These are phyloP conservation scores for Phalaenopsis hybrid DNA, from an alignment of 116 monocot genomes.

Conservation along the genomic window DNA sequence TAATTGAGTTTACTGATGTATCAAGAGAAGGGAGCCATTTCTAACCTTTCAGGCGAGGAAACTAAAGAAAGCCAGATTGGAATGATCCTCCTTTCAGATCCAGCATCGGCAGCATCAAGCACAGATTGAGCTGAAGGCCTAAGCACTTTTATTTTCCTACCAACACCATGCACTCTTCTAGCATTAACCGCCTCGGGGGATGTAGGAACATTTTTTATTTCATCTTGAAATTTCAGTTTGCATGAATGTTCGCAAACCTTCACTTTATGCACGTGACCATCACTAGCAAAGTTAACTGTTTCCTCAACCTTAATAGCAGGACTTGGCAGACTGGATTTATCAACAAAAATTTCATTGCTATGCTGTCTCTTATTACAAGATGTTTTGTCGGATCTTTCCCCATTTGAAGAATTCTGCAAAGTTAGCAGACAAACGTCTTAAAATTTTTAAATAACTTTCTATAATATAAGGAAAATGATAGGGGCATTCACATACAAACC, in stretches of 20 bases:
- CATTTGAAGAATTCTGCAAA: conserved; percentile 4
- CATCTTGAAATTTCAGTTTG: conserved; percentile 48
- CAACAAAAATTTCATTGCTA: conserved; percentile 28
- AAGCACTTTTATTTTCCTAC: conserved; percentile 30
- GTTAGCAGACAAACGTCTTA: not conserved
- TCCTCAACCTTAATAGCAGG: conserved; percentile 34
- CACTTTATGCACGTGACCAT: conserved; percentile 13
- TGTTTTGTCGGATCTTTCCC: not conserved
- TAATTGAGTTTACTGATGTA: not conserved
- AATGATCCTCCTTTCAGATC: conserved; percentile 32
- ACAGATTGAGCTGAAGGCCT: conserved; percentile 40
- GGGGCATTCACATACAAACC: too few relatives aligned
- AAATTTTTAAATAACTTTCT: not conserved
- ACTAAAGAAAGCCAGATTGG: conserved; percentile 89
- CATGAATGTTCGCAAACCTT: conserved; percentile 23
- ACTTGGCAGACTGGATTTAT: conserved; percentile 17
- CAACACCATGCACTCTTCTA: conserved; percentile 31
- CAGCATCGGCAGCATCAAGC: conserved; percentile 34
- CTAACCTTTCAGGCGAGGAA: conserved; percentile 62
- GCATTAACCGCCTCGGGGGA: conserved; percentile 18
- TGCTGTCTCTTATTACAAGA: conserved; percentile 19
- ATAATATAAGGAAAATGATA: not conserved
- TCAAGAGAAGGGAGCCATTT: not conserved
- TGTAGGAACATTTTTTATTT: conserved; percentile 18
- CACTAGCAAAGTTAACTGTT: conserved; percentile 28